Percentiles rank a stretch among this genome's conserved stretches.
Conservation (phyloP, 257 asterid genomes). For the Nicotiana tabacum region DNA sequence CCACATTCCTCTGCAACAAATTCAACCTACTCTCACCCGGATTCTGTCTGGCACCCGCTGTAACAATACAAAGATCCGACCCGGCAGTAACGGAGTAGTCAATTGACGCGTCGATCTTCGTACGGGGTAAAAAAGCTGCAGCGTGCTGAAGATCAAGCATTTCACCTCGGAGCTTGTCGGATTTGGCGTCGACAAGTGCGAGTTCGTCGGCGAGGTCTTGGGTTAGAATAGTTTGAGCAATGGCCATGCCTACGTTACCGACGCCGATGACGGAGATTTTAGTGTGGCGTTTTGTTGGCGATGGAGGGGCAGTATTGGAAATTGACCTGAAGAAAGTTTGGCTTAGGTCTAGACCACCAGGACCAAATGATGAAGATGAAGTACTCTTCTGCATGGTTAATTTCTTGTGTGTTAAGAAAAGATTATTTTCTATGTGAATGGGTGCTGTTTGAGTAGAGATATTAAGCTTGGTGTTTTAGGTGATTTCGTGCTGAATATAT, state of each 20-base stretch:
- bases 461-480: background rate
- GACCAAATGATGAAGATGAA: conserved; percentile 62
- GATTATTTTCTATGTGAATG: background rate
- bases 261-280: conserved; percentile 81
- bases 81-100: conserved; percentile 56
- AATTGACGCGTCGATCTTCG: conserved; percentile 54
- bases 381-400: conserved; percentile 42
- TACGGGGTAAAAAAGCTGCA: conserved; percentile 85
- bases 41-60: conserved; percentile 85
- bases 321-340: conserved; percentile 58
- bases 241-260: conserved; percentile 95
- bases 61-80: conserved; percentile 79
- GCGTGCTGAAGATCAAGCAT: conserved; percentile 91
- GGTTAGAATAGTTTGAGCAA: conserved; percentile 85
- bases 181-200: conserved; percentile 65
- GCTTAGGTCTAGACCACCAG: conserved; percentile 68
- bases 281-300: conserved; percentile 51
- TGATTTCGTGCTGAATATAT: background rate
- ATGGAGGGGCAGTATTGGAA: conserved; percentile 31
- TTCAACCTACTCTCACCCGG: conserved; percentile 75
- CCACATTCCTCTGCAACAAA: conserved; percentile 60
- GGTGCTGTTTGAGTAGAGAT: background rate
- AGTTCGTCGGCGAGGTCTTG: conserved; percentile 82
- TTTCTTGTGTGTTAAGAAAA: background rate
- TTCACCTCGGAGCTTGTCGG: conserved; percentile 79